Evolutionary conservation across 768 basidiomycete genomes (phyloP), one percentile per base, ranked within the genome.

Genomic region (Lentinula boryana): DNA sequence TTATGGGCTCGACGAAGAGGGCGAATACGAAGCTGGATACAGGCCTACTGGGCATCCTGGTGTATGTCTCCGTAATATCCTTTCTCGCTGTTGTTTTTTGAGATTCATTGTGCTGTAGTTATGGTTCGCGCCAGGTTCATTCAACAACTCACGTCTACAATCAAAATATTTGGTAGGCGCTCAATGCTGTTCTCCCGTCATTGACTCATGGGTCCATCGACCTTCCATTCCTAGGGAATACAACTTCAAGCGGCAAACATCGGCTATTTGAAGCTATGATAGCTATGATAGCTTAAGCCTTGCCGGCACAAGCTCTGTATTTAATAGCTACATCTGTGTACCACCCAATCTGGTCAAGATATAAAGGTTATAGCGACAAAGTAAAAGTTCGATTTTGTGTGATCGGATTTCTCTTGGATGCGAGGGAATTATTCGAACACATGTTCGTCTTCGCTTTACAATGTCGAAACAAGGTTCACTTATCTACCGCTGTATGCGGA

Each of bases 1-100:
- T 1, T 71, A 69, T 66, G 72, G 71, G 1, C 49, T 74, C 10
- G 70, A 75, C 56, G 68, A 64, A 2, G 72, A 73, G 38, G 70
- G 71, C 12, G 74, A 75, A 59, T 23, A 68, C 0, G 58, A 56
- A 12, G 70, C 68, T 1, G 63, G 66, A 53, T 75, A 72, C 57
- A 63, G 68, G 2, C 69, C 70, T 2, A 67, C 72, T 1, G 74
- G 74, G 1, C 69, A 72, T 58, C 72, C 71, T 31, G 71, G 68
- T 1, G 71, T 72, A 38, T 46, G 68, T 65, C 10, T 53, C 10
- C 31, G 13, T 10, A 4, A 53, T 27, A 10, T 16, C 8, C 15
- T 8, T 38, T 38, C 36, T 8, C 13, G 36, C 2, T 8, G 13
- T 8, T 13, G 7, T 38, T 38, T 8, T 8, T 38, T 8, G 13